Percentiles rank a stretch among this genome's conserved stretches.
phyloP scores from a whole-genome alignment of 441 rosid genomes.

The Eruca vesicaria region DNA sequence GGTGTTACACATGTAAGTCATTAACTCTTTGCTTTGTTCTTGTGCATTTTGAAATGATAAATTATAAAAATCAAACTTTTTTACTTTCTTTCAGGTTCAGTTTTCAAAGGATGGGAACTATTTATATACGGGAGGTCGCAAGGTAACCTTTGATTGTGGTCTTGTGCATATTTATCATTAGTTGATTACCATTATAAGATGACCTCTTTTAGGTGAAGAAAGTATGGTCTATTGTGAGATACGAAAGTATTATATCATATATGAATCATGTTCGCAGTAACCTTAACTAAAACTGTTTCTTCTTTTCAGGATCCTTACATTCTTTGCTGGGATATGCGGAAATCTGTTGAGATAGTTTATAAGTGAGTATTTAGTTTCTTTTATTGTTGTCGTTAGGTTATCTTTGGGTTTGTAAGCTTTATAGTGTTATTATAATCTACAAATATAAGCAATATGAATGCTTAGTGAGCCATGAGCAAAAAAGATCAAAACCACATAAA shows the following conservation, averaged over 20 bases:
- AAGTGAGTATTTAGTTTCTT: constrained; percentile 51
- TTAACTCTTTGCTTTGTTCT: not conserved
- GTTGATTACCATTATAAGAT: not conserved
- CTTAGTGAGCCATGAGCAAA: not conserved
- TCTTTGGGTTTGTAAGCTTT: constrained; percentile 2
- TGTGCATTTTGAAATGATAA: constrained; percentile 16
- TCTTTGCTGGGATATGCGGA: constrained; percentile 89
- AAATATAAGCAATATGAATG: not conserved
- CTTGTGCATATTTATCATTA: not conserved
- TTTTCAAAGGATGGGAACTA: constrained; percentile 96
- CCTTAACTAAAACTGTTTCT: not conserved
- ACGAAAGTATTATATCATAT: not conserved
- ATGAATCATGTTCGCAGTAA: not conserved
- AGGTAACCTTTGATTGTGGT: constrained; percentile 46
- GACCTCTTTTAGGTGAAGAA: not conserved
- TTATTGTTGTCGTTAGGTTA: not conserved
- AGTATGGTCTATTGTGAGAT: not conserved
- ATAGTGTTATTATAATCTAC: not conserved
- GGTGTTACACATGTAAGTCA: constrained; percentile 88
- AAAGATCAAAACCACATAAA: not conserved
- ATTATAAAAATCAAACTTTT: not conserved
- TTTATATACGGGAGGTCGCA: constrained; percentile 87
- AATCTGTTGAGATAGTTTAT: constrained; percentile 80
- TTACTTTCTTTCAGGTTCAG: constrained; percentile 58
- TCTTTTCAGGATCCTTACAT: constrained; percentile 81